These are phyloP conservation scores for Pythium brachiatum DNA, from an alignment of 352 stramenopile genomes.

Conservation along the genomic window DNA sequence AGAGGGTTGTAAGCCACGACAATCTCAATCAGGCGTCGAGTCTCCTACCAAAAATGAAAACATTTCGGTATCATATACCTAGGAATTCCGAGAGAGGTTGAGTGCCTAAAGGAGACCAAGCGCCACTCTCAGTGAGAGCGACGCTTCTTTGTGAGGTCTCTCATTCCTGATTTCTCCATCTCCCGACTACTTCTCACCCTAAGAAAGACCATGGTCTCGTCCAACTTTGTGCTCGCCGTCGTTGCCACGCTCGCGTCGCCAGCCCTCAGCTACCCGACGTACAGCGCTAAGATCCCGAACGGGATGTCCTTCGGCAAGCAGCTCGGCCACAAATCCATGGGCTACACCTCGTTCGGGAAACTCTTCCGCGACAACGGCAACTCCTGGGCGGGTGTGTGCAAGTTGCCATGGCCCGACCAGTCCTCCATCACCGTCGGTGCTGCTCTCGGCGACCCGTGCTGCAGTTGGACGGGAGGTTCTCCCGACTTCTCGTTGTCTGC, in stretches of 20 bases:
- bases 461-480: conserved; percentile 8
- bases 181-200: too few species aligned
- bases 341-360: conserved; percentile 10
- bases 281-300: conserved; percentile 16
- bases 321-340: conserved; percentile 7
- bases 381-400: conserved; percentile 13
- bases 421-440: conserved; percentile 4
- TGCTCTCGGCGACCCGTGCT: conserved; percentile 15
- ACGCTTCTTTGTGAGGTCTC: too few species aligned
- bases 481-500: background rate
- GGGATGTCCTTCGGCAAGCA: conserved; percentile 7
- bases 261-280: background rate
- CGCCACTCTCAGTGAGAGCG: too few species aligned
- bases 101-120: too few species aligned
- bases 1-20: too few species aligned
- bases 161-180: too few species aligned
- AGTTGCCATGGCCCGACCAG: conserved; percentile 3
- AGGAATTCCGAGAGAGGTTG: too few species aligned
- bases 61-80: too few species aligned
- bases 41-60: too few species aligned
- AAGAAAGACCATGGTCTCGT: conserved; percentile 1
- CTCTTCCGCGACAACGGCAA: conserved; percentile 9
- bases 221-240: conserved; percentile 5
- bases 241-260: background rate
- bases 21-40: too few species aligned